Evolutionary conservation across 495 filamentous ascomycete species (phyloP), one percentile per base, ranked within the genome.

Genomic region (Astrothelium macrocarpum): DNA sequence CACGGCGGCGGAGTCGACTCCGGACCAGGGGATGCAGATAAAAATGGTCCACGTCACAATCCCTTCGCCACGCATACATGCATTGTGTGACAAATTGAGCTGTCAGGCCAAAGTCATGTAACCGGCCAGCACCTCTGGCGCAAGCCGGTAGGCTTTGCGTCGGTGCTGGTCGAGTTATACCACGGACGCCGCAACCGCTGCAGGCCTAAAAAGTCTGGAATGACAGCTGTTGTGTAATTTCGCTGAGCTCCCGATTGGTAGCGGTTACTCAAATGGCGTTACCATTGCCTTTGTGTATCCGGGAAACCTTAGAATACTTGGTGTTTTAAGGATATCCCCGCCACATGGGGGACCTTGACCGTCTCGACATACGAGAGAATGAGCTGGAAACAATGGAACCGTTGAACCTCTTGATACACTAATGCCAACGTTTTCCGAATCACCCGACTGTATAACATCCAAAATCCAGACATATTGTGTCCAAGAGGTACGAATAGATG

Each of bases 161-260:
- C n/a, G n/a, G n/a, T n/a, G n/a, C n/a, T n/a, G n/a, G n/a, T n/a
- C n/a, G n/a, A n/a, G n/a, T n/a, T n/a, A n/a, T n/a, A n/a, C n/a
- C n/a, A n/a, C n/a, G n/a, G n/a, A n/a, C n/a, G n/a, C n/a, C n/a
- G n/a, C n/a, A n/a, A n/a, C n/a, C n/a, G n/a, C n/a, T n/a, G n/a
- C n/a, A n/a, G n/a, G n/a, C n/a, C n/a, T n/a, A n/a, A n/a, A n/a
- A 11, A 12, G 23, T 20, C 20, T 56, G 49, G 49, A 56, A 56
- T 56, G 49, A 56, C 49, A 56, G 49, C 49, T 56, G 49, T 29
- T 25, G 49, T 56, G 49, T 16, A 25, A 56, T 25, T 28, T 56
- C 25, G 49, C 49, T 26, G 5, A 16, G 25, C 7, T 9, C 49
- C 25, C 23, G 49, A 20, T 56, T 56, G 49, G 49, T 25, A 56